phyloP scores from a whole-genome alignment of 768 basidiomycete species.

The Albatrellus ellisii region DNA sequence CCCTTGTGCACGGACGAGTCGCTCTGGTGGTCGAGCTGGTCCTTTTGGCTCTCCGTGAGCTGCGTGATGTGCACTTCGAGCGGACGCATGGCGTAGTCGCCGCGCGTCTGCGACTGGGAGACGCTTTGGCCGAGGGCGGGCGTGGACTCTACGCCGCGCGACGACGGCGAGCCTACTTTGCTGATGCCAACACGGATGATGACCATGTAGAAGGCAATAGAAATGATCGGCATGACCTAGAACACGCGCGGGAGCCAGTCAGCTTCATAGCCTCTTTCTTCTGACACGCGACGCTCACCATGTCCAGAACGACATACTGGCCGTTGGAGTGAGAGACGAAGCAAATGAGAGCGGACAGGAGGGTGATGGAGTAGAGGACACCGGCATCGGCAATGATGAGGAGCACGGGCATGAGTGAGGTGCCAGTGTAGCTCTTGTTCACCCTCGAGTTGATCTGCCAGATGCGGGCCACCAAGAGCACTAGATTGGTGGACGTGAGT shows the following conservation, averaged over 20 bases:
- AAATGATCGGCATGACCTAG: slow-evolving; percentile 18
- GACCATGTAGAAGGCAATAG: slow-evolving; percentile 18
- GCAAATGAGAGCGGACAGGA: slow-evolving; percentile 14
- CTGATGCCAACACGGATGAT: slow-evolving; percentile 14
- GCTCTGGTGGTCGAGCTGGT: too few relatives aligned
- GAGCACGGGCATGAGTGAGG: not conserved
- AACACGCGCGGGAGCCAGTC: too few relatives aligned
- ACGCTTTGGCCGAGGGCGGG: not conserved
- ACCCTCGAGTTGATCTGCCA: not conserved
- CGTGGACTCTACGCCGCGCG: not conserved
- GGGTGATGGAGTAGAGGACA: not conserved
- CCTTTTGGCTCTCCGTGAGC: slow-evolving; percentile 1
- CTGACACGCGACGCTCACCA: slow-evolving; percentile 13
- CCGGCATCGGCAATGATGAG: slow-evolving; percentile 1
- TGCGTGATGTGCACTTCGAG: slow-evolving; percentile 3
- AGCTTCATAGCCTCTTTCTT: too few relatives aligned
- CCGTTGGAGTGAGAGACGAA: slow-evolving; percentile 15
- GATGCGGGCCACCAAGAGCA: not conserved
- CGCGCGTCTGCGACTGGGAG: not conserved
- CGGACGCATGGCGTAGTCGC: slow-evolving; percentile 1
- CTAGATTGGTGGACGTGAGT: too few relatives aligned
- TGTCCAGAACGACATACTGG: slow-evolving; percentile 16
- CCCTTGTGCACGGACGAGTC: too few relatives aligned
- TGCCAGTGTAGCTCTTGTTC: not conserved
- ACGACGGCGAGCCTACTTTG: slow-evolving; percentile 2